Conservation (phyloP, 2,329 filamentous ascomycete species). For the Penicillium hesseltinei region DNA sequence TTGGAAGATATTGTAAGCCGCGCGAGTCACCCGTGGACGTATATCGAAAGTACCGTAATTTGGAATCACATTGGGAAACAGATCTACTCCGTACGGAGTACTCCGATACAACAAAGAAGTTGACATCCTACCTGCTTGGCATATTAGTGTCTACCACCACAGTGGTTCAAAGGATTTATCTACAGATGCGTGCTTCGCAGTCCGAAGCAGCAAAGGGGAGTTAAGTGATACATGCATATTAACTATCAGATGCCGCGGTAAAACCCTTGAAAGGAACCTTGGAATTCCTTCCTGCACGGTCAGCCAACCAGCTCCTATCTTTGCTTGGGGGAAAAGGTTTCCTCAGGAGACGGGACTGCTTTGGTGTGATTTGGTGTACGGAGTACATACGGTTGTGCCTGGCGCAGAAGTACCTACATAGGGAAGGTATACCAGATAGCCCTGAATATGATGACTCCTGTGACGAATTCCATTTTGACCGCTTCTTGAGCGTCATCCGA, state of each 20-base stretch:
- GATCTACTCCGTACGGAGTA: neutral
- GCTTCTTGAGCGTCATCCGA: neutral
- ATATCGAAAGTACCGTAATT: neutral
- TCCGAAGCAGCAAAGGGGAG: constrained; percentile 11
- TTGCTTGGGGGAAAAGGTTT: neutral
- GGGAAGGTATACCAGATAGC: neutral
- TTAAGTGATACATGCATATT: neutral
- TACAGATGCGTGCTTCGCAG: neutral
- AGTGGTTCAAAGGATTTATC: neutral
- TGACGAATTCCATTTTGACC: neutral
- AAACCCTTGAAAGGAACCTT: neutral
- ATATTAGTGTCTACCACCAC: neutral
- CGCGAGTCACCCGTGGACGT: neutral
- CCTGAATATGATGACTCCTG: neutral
- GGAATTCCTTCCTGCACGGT: neutral
- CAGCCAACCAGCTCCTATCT: neutral
- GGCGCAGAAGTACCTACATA: neutral
- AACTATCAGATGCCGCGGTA: neutral
- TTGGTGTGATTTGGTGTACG: neutral
- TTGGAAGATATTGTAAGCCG: neutral
- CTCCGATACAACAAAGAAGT: too few relatives aligned
- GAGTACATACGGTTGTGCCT: neutral
- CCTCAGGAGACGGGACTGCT: neutral
- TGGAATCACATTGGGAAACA: neutral
- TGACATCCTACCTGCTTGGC: neutral